Base-by-base conservation (phyloP, 1,284 basidiomycete genomes). In the Leccinum variabile region DNA sequence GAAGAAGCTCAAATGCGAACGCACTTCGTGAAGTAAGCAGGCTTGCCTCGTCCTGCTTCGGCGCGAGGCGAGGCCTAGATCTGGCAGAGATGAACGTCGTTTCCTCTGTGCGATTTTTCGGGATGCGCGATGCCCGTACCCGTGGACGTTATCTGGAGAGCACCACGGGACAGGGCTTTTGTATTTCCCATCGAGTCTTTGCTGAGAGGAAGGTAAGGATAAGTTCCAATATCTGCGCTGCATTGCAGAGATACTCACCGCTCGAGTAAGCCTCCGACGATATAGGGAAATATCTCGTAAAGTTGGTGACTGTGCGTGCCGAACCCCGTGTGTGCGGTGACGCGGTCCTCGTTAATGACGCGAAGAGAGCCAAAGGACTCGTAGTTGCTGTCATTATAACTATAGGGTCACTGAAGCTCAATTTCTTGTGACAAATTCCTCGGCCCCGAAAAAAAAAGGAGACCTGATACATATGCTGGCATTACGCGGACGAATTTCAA, bases 261-360 rank as follows among this genome's bases (percentile, higher is more conserved):
- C 69, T 92, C 87, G 30, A 95, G 80, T 68, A 89, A 81, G 3
- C 93, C 93, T 18, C 77, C 72, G 35, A 95, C 84, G 57, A 95
- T 78, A 68, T 97, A 96, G 1, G 88, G 90, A 79, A 96, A 97
- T 68, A 98, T 98, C 72, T 98, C 94, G 68, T 93, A 92, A 72
- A 92, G 90, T 37, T 85, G 81, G 73, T 98, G 96, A 9, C 83
- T 81, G 71, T 98, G 95, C 0, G 87, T 89, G 3, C 92, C 94
- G 69, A 98, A 98, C 0, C 95, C 96, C 7, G 86, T 89, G 3
- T 77, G 72, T 4, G 91, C 79, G 2, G 84, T 85, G 32, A 97
- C 93, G 37, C 94, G 86, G 71, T 97, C 95, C 76, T 97, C 95
- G 77, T 97, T 98, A 74, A 98, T 84, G 55, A 91, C 87, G 4